A percentile compares a stretch with the other conserved stretches of the same genome.
phyloP scores from a whole-genome alignment of 805 yeast genomes.

The Yamadazyma sp. region DNA sequence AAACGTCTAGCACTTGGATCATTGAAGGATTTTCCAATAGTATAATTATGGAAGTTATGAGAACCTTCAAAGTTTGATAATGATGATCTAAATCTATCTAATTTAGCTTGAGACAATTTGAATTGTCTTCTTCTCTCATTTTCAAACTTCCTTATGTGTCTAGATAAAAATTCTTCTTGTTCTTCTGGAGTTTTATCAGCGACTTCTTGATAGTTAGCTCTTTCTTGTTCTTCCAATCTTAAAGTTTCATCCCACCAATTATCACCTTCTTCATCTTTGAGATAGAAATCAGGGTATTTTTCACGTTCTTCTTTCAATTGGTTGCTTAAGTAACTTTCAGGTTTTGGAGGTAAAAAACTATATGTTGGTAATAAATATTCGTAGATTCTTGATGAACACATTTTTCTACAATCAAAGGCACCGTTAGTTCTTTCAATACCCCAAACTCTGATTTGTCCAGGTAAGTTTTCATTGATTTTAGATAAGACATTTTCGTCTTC shows the following conservation, averaged over 20 bases:
- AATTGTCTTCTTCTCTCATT: conserved; percentile 64
- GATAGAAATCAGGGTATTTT: conserved; percentile 56
- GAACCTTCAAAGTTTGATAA: conserved; percentile 77
- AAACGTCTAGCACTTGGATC: conserved; percentile 84
- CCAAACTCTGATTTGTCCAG: conserved; percentile 90
- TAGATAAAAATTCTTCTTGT: conserved; percentile 30
- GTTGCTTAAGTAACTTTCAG: conserved; percentile 61
- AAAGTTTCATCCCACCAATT: conserved; percentile 64
- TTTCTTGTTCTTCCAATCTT: conserved; percentile 21
- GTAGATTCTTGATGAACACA: conserved; percentile 94
- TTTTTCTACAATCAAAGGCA: conserved; percentile 88
- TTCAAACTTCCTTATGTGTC: conserved; percentile 59
- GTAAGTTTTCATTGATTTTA: conserved; percentile 72
- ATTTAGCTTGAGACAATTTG: conserved; percentile 60
- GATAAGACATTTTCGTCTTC: conserved; percentile 74
- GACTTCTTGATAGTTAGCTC: not conserved
- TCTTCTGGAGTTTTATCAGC: conserved; percentile 23
- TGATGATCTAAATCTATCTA: conserved; percentile 62
- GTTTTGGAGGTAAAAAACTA: conserved; percentile 87
- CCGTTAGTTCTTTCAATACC: conserved; percentile 86
- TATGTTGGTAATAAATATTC: conserved; percentile 93
- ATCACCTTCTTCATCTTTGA: conserved; percentile 66
- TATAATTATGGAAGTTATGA: conserved; percentile 89
- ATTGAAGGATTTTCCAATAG: conserved; percentile 73
- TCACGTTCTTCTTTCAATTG: conserved; percentile 52